These are phyloP conservation scores for Scenedesmus sp. DNA, from an alignment of 163 green algal species.

Conservation along the genomic window DNA sequence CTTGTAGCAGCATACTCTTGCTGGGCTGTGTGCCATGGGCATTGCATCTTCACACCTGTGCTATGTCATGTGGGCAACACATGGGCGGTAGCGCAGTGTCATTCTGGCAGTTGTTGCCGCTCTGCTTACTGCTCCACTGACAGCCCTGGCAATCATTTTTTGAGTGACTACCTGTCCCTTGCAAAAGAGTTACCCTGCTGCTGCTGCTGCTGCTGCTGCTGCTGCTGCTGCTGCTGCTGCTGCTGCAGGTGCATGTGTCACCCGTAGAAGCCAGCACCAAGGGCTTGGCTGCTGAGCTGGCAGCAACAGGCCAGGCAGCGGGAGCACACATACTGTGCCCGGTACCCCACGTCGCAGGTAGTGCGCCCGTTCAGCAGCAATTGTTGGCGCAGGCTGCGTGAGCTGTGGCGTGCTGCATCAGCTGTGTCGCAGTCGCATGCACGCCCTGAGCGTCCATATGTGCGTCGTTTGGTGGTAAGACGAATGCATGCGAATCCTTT, in stretches of 20 bases:
- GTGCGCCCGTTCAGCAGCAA: not conserved
- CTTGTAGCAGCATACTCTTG: no score
- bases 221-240: not conserved
- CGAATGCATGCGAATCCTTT: no score
- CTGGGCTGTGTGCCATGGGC: no score
- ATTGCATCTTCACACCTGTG: no score
- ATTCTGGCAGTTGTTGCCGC: not conserved
- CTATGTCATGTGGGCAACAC: no score
- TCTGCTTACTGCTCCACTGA: no score
- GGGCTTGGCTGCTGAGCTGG: conserved; percentile 77
- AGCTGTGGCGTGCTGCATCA: not conserved
- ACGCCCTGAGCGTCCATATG: not conserved
- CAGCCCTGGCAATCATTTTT: no score
- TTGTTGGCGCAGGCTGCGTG: not conserved
- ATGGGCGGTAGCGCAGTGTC: no score
- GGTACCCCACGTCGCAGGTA: conserved; percentile 74
- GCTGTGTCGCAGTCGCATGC: not conserved
- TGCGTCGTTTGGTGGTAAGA: no score
- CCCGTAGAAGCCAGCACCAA: conserved; percentile 72
- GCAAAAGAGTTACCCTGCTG: no score
- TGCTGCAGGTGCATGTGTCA: conserved; percentile 58
- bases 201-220: not conserved
- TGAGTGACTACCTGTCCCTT: no score
- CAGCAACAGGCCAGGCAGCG: conserved; percentile 52
- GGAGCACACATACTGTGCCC: conserved; percentile 74